Base-by-base conservation (phyloP, 805 yeast species). In the Saturnispora diversa region DNA sequence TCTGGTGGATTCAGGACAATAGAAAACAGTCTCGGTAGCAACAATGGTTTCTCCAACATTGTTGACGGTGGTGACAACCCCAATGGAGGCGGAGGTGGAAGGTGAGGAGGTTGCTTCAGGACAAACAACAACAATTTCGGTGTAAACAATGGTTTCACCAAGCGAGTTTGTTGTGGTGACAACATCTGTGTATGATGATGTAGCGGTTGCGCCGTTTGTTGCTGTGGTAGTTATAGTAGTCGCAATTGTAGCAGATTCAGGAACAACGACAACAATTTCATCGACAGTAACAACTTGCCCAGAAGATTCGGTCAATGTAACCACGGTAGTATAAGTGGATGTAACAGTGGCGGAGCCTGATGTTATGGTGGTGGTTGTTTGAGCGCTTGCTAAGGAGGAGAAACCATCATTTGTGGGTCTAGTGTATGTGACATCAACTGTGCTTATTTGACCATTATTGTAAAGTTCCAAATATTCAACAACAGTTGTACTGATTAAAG, bases 1-100 rank as follows among this genome's bases (percentile, higher is more conserved):
- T n/a, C n/a, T n/a, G n/a, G 23, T 15, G 17, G 35, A 21, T 22
- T 32, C 35, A 7, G 35, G 35, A 22, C 35, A 32, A 20, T 21
- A 32, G 19, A 32, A 26, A 13, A 32, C 35, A 21, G 23, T 22
- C 12, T 32, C 35, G 13, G 35, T 32, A 4, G 5, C 6, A 23
- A 32, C 27, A 21, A 22, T 8, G 16, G 35, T 32, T 6, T 6
- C 26, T 13, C 23, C 35, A 12, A 13, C 19, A n/a, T 10, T 16
- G 27, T 32, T 23, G 15, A 13, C 19, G 7, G 23, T 8, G 6
- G 26, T 32, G 7, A 10, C 11, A 9, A 32, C n/a, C 13, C 10
- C 12, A 12, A 27, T 32, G 23, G 34, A 19, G 6, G 23, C 6
- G 8, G 15, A 20, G 6, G 6, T 6, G n/a, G 34, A 19, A 20